phyloP scores from a whole-genome alignment of 768 basidiomycete genomes.

The Hericium erinaceus region DNA sequence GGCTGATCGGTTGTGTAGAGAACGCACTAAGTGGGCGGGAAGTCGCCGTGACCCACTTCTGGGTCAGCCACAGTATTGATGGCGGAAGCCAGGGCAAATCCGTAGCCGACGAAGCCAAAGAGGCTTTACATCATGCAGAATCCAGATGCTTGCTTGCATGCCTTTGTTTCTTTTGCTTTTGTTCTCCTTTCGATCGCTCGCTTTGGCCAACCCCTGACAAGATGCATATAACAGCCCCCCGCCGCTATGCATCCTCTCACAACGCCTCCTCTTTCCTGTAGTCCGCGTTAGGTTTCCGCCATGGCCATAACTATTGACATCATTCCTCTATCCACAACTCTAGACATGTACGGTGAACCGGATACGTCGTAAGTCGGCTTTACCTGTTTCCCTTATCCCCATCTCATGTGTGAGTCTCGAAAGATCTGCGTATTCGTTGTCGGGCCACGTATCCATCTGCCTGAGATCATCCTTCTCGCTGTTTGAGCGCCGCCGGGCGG shows the following conservation, averaged over 20 bases:
- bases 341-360: conserved; percentile 66
- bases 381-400: background rate
- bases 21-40: too few species aligned
- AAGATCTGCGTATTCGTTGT: conserved; percentile 85
- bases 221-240: background rate
- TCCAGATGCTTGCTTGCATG: background rate
- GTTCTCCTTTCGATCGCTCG: conserved; percentile 1
- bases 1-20: too few species aligned
- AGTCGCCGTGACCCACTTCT: too few species aligned
- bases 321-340: conserved; percentile 40
- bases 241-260: background rate
- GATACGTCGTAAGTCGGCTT: conserved; percentile 46
- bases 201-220: background rate
- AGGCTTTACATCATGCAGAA: background rate
- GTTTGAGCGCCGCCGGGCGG: conserved; percentile 43
- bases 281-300: background rate
- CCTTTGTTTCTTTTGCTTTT: background rate
- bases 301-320: conserved; percentile 68
- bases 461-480: conserved; percentile 48
- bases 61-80: too few species aligned
- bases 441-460: conserved; percentile 67
- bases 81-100: background rate
- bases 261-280: background rate
- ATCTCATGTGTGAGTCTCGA: background rate
- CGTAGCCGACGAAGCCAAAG: background rate